Percentiles rank a stretch among this genome's conserved stretches.
Evolutionary conservation across 1,284 basidiomycete species (phyloP).

Genomic region (Psilocybe mexicana): DNA sequence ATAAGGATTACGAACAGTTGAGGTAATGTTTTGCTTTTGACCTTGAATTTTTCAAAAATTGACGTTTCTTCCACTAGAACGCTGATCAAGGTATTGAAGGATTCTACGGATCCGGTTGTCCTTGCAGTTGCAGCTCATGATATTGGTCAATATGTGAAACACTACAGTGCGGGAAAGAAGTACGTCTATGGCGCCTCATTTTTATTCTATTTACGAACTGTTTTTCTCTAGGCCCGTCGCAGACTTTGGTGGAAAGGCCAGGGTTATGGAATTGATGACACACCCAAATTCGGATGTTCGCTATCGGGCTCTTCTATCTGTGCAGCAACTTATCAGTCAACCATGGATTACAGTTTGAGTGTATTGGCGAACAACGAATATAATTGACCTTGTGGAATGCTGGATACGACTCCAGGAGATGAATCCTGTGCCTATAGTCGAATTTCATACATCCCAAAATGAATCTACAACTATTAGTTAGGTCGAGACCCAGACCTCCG

Average conservation of each 20-base stretch:
- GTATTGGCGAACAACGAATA: background rate
- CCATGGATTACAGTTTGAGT: slow-evolving; percentile 57
- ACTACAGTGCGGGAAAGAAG: slow-evolving; percentile 90
- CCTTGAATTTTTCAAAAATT: background rate
- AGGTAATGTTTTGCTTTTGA: slow-evolving; percentile 29
- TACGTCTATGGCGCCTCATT: slow-evolving; percentile 37
- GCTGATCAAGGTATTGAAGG: slow-evolving; percentile 71
- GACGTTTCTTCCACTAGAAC: slow-evolving; percentile 45
- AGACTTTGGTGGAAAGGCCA: slow-evolving; percentile 84
- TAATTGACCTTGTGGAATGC: too few relatives aligned
- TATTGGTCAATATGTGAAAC: slow-evolving; percentile 91
- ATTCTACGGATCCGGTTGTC: slow-evolving; percentile 73
- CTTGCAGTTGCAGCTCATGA: slow-evolving; percentile 91
- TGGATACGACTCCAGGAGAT: too few relatives aligned
- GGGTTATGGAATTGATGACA: slow-evolving; percentile 94
- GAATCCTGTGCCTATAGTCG: too few relatives aligned
- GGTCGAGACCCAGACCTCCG: slow-evolving; percentile 61
- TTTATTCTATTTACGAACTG: slow-evolving; percentile 1
- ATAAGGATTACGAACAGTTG: slow-evolving; percentile 77
- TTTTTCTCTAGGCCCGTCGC: slow-evolving; percentile 62
- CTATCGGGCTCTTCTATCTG: slow-evolving; percentile 87
- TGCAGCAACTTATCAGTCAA: slow-evolving; percentile 80
- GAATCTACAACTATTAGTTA: background rate
- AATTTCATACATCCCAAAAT: background rate
- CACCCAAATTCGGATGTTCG: slow-evolving; percentile 88